Evolutionary conservation across 768 basidiomycete species (phyloP).

Genomic region (Auriscalpium orientale): DNA sequence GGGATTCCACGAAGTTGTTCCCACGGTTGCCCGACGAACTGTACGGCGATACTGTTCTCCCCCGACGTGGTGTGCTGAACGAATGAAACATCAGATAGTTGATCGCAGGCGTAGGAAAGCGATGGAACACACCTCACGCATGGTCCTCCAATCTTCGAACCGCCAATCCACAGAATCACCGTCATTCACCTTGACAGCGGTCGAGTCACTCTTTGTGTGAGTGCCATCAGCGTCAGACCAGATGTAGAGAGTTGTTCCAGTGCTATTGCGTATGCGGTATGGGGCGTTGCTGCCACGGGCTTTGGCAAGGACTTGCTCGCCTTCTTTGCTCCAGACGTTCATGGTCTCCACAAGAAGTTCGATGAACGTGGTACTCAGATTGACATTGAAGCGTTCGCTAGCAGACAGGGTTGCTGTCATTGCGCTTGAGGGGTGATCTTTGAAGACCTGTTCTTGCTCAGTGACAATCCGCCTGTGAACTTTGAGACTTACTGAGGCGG

Average conservation of each 20-base stretch:
- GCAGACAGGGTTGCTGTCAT: constrained; percentile 60
- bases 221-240: constrained; percentile 76
- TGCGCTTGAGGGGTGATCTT: constrained; percentile 41
- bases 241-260: constrained; percentile 76
- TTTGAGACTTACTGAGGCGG: constrained; percentile 44
- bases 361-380: constrained; percentile 84
- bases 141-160: constrained; percentile 92
- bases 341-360: constrained; percentile 73
- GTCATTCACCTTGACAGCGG: constrained; percentile 56
- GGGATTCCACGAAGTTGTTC: constrained; percentile 82
- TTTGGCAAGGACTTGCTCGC: constrained; percentile 61
- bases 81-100: background rate
- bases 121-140: constrained; percentile 66
- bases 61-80: constrained; percentile 41
- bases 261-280: constrained; percentile 86
- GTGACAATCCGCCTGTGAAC: background rate
- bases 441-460: constrained; percentile 39
- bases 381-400: constrained; percentile 80
- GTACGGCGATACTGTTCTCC: constrained; percentile 83
- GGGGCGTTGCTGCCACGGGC: constrained; percentile 87
- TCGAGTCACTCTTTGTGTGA: constrained; percentile 36
- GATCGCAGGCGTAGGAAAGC: background rate
- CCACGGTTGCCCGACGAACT: constrained; percentile 81
- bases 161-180: constrained; percentile 87
- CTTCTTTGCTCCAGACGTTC: constrained; percentile 69